These are phyloP conservation scores for Gracilaria caudata DNA, from an alignment of 23 red algal genomes.

Conservation along the genomic window DNA sequence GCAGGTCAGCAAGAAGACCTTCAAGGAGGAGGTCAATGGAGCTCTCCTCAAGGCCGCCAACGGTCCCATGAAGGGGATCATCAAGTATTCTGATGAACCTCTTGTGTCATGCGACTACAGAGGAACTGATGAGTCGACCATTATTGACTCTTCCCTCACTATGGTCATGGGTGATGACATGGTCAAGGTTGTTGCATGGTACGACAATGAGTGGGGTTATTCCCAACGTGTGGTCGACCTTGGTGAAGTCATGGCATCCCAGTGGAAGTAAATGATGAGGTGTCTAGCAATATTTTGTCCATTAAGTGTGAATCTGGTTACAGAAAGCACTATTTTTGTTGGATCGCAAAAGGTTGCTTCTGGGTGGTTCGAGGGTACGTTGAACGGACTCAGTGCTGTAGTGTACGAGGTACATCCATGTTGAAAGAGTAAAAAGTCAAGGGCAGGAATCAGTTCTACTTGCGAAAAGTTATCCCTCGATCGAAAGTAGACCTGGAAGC, in stretches of 20 bases:
- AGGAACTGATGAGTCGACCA: slow-evolving; percentile 80
- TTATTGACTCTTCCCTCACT: slow-evolving; percentile 93
- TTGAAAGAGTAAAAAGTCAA: slow-evolving; percentile 4
- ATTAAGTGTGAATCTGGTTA: background rate
- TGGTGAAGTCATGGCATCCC: slow-evolving; percentile 79
- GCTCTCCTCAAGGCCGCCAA: slow-evolving; percentile 89
- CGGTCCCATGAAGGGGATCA: slow-evolving; percentile 93
- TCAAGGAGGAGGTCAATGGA: slow-evolving; percentile 99
- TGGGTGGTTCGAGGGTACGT: background rate
- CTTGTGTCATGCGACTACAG: slow-evolving; percentile 93
- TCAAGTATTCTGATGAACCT: slow-evolving; percentile 94
- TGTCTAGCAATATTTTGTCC: slow-evolving; percentile 25
- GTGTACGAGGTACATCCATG: slow-evolving; percentile 17
- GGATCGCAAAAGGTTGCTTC: background rate
- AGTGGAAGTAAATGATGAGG: slow-evolving; percentile 77
- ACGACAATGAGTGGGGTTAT: slow-evolving; percentile 99
- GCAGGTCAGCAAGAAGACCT: slow-evolving; percentile 90
- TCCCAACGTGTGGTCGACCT: slow-evolving; percentile 90
- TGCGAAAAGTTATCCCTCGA: background rate
- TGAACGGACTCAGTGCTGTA: background rate
- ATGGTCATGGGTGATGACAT: slow-evolving; percentile 98
- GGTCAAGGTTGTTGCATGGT: slow-evolving; percentile 99
- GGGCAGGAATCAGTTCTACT: background rate
- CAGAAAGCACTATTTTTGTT: slow-evolving; percentile 6
- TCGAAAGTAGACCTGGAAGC: too few species aligned